These are phyloP conservation scores for Beauveria brongniartii DNA, from an alignment of 2,329 filamentous ascomycete genomes.

Conservation along the genomic window DNA sequence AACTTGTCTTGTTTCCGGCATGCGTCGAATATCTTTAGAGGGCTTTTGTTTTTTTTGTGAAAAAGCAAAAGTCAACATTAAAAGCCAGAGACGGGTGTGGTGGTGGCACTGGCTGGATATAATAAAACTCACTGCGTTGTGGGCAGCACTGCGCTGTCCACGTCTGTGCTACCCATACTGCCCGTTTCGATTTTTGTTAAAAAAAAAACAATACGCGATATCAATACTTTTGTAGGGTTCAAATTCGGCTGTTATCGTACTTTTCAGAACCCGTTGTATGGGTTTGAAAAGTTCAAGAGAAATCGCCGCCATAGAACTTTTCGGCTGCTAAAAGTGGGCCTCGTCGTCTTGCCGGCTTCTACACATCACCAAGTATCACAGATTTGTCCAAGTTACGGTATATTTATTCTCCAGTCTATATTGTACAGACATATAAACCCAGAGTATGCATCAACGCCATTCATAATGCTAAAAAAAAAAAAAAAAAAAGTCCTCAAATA, in stretches of 20 bases:
- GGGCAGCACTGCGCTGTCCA: slow-evolving; percentile 3
- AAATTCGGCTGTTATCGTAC: neutral
- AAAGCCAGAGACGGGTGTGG: neutral
- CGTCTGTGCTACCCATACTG: slow-evolving; percentile 3
- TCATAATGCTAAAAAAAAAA: neutral
- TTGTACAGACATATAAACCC: neutral
- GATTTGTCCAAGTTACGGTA: neutral
- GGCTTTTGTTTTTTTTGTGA: slow-evolving; percentile 28
- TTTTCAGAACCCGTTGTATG: neutral
- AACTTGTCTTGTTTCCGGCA: slow-evolving; percentile 44
- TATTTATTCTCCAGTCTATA: neutral
- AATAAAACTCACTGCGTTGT: slow-evolving; percentile 7
- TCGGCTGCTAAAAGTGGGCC: neutral
- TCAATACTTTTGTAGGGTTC: too few relatives aligned
- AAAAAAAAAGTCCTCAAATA: neutral
- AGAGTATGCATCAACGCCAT: neutral
- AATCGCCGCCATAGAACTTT: neutral
- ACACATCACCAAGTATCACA: neutral
- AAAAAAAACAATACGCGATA: neutral
- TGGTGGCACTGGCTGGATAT: neutral
- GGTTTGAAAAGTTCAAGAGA: neutral
- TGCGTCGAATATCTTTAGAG: slow-evolving; percentile 50
- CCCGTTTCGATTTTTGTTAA: neutral
- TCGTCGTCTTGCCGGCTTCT: neutral
- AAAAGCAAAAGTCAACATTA: neutral